phyloP scores from a whole-genome alignment of 139 green algal genomes.

The Coccomyxa sp. region DNA sequence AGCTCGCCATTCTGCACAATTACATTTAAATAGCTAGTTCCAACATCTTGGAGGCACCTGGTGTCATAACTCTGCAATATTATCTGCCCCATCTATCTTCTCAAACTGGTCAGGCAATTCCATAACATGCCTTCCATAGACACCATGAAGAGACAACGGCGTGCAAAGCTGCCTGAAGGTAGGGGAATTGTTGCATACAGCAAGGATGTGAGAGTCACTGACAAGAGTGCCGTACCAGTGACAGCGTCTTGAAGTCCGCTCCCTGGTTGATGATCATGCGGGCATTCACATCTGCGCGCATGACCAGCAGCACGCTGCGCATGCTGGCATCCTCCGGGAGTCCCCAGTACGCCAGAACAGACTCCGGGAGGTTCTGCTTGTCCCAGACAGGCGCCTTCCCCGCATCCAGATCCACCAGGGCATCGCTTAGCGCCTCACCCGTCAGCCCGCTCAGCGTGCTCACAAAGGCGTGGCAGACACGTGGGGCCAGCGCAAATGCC shows the following conservation, averaged over 20 bases:
- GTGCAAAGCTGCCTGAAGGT: background rate
- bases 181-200: background rate
- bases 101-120: background rate
- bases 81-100: background rate
- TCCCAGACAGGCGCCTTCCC: background rate
- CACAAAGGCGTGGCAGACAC: background rate
- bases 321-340: background rate
- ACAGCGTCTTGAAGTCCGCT: background rate
- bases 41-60: background rate
- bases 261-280: background rate
- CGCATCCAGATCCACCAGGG: background rate
- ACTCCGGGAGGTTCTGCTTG: background rate
- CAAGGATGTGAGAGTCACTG: background rate
- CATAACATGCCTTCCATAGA: background rate
- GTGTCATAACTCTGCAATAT: background rate
- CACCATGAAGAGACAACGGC: background rate
- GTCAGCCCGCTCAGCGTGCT: background rate
- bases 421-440: background rate
- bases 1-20: background rate
- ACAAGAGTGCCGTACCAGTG: background rate
- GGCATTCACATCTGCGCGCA: background rate
- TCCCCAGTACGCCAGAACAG: background rate
- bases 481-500: background rate
- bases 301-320: slow-evolving; percentile 1
- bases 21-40: background rate